phyloP scores from a whole-genome alignment of 2,329 filamentous ascomycete genomes.

The Paecilomyces formosus region DNA sequence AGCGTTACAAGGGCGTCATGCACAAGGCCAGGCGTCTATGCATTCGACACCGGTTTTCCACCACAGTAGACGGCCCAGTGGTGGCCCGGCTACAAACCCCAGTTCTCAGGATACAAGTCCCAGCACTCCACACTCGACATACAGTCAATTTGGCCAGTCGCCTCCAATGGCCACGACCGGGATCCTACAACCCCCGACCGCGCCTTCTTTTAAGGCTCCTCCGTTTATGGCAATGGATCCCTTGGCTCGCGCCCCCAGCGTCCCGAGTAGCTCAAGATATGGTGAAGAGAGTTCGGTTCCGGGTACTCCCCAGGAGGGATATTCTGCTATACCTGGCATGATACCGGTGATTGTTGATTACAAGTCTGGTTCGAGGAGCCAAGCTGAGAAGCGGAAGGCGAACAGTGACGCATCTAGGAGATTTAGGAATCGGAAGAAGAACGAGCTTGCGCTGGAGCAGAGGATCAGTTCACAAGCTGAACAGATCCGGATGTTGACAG shows the following conservation, averaged over 20 bases:
- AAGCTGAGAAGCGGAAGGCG: constrained; percentile 35
- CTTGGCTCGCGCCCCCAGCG: constrained; percentile 15
- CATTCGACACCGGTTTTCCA: constrained; percentile 27
- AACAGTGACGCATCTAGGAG: constrained; percentile 36
- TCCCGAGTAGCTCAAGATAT: constrained; percentile 12
- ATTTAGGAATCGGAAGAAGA: constrained; percentile 35
- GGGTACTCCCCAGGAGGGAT: not conserved
- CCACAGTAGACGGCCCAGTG: constrained; percentile 23
- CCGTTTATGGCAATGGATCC: constrained; percentile 20
- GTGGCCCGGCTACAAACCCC: constrained; percentile 21
- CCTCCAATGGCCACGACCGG: constrained; percentile 20
- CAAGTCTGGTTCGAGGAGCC: constrained; percentile 34
- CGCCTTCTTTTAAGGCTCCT: constrained; percentile 9
- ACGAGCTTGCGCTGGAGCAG: constrained; percentile 32
- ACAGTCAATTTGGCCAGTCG: constrained; percentile 21
- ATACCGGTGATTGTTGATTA: constrained; percentile 32
- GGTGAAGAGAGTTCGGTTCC: constrained; percentile 11
- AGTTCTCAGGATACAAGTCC: constrained; percentile 30
- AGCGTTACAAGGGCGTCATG: constrained; percentile 11
- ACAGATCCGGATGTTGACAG: constrained; percentile 23
- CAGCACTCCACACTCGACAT: constrained; percentile 24
- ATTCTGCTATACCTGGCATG: constrained; percentile 15
- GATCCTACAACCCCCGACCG: constrained; percentile 12
- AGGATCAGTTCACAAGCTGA: constrained; percentile 26
- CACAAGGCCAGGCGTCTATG: constrained; percentile 11